Base-by-base conservation (phyloP, 805 yeast genomes). In the Grigorovia jiainica region DNA sequence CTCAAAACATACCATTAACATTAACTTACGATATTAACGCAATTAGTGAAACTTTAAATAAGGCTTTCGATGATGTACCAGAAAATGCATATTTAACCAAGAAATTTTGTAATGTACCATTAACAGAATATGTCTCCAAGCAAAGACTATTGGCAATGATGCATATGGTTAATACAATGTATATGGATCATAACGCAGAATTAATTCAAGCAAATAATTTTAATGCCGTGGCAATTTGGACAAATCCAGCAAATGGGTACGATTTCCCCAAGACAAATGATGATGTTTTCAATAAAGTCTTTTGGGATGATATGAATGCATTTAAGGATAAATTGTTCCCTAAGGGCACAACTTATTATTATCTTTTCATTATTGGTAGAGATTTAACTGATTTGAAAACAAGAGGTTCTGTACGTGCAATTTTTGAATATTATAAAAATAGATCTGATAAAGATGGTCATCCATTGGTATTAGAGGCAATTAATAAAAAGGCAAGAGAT, bases 401-500 rank as follows among this genome's bases (percentile, higher is more conserved):
- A 7, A 54, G 51, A 38, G 65, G 65, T 13, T 55, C 64, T 7
- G 64, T 61, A 10, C 55, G 61, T 35, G 51, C 56, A 16, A 54
- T 62, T 31, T 51, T 62, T 37, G 52, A 55, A 15, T 43, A 50
- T 15, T 58, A 54, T 45, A 58, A 54, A 36, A 38, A 41, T 16
- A 50, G 50, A 38, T 65, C 66, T 2, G 64, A 62, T 36, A 40
- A 40, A 7, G 58, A 52, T 18, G 50, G 53, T 24, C 47, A 51
- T 35, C 65, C 66, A 7, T 46, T 61, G 23, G 59, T 58, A n/a
- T 45, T 62, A 27, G 66, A 62, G 41, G 63, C 64, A 11, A 62
- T 62, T 32, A 45, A 49, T 25, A 61, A 57, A 23, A 54, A 54
- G 35, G 64, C 65, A 15, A 60, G 45, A 34, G 43, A 49, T 9